Conservation (phyloP, 2,329 filamentous ascomycete genomes). For the Penicillium verrucosum region DNA sequence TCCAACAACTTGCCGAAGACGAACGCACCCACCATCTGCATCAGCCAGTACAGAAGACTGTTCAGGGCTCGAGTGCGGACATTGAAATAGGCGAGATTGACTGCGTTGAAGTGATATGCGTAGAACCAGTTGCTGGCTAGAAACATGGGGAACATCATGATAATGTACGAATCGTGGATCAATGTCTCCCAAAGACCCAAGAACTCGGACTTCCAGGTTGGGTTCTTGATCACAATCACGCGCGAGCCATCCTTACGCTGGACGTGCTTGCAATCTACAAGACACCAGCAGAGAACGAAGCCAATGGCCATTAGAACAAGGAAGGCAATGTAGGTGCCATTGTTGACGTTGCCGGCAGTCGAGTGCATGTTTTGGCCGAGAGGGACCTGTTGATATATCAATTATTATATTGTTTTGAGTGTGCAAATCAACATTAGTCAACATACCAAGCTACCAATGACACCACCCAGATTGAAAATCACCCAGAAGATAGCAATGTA, state of each 20-base stretch:
- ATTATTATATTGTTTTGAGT: neutral
- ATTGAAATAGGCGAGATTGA: slow-evolving; percentile 70
- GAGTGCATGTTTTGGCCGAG: slow-evolving; percentile 48
- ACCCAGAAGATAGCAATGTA: slow-evolving; percentile 93
- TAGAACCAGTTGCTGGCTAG: slow-evolving; percentile 77
- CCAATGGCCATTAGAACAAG: slow-evolving; percentile 76
- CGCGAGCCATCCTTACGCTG: slow-evolving; percentile 73
- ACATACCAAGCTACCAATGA: slow-evolving; percentile 71
- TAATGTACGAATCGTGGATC: slow-evolving; percentile 65
- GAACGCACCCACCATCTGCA: slow-evolving; percentile 73
- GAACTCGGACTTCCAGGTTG: slow-evolving; percentile 78
- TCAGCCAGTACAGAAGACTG: slow-evolving; percentile 72
- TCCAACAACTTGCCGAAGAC: slow-evolving; percentile 72
- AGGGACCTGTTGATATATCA: slow-evolving; percentile 34
- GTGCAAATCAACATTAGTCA: slow-evolving; percentile 25
- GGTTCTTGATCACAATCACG: slow-evolving; percentile 87
- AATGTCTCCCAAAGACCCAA: slow-evolving; percentile 72
- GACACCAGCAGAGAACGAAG: slow-evolving; percentile 64
- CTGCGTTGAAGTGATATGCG: slow-evolving; percentile 72
- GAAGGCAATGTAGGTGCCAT: slow-evolving; percentile 86
- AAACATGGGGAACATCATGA: slow-evolving; percentile 79
- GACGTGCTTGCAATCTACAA: slow-evolving; percentile 70
- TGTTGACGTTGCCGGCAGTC: slow-evolving; percentile 44
- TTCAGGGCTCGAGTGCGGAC: slow-evolving; percentile 74
- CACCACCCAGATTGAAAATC: slow-evolving; percentile 89